Conservation (phyloP, 495 filamentous ascomycete genomes). For the Annulohypoxylon stygium region DNA sequence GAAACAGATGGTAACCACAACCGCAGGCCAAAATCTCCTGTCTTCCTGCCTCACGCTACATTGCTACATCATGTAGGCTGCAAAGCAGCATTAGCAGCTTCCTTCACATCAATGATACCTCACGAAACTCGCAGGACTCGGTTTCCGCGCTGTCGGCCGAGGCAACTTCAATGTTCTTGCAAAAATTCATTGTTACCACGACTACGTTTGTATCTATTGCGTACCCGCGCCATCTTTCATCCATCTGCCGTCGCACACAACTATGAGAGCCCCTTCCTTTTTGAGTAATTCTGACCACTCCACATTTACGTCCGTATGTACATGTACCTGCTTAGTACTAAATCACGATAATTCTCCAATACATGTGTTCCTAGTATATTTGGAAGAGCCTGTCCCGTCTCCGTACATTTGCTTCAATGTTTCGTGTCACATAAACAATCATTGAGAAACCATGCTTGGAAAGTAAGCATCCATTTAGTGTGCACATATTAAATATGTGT, state of each 20-base stretch:
- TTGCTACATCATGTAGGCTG: background rate
- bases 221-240: conserved; percentile 16
- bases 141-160: conserved; percentile 45
- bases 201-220: background rate
- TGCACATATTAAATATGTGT: background rate
- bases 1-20: conserved; percentile 31
- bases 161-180: conserved; percentile 13
- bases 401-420: background rate
- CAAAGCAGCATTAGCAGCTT: conserved; percentile 3
- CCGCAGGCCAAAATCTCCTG: conserved; percentile 3
- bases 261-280: conserved; percentile 36
- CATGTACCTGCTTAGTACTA: conserved; percentile 23
- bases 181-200: background rate
- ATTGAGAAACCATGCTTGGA: background rate
- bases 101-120: conserved; percentile 19
- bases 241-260: conserved; percentile 34
- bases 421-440: background rate
- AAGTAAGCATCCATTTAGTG: conserved; percentile 7
- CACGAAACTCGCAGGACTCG: conserved; percentile 29
- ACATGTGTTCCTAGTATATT: background rate
- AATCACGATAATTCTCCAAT: conserved; percentile 4
- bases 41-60: conserved; percentile 11
- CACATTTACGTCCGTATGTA: conserved; percentile 42
- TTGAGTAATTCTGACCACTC: conserved; percentile 34
- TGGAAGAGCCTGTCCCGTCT: background rate